Evolutionary conservation across 2,329 filamentous ascomycete species (phyloP), one percentile per base, ranked within the genome.

Genomic region (Nemania sp.): DNA sequence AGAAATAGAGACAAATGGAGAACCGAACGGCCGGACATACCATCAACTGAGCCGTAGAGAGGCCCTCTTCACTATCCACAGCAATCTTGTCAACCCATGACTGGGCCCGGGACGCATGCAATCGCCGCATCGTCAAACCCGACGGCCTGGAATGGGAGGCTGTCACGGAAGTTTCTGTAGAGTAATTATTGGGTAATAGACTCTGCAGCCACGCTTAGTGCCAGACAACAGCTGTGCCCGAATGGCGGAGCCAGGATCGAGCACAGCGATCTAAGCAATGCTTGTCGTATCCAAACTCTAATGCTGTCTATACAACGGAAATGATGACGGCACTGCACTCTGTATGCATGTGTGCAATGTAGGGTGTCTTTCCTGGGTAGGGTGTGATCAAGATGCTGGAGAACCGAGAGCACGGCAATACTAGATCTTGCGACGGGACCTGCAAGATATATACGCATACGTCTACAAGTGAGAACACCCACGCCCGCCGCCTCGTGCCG

Each of bases 21-120:
- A 39, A 14, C 8, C 5, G 24, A 17, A 11, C 31, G 47, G 50
- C 49, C 52, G 73, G 63, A 47, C 51, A 33, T 74, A 83, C 81
- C 87, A 96, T 91, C 62, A 95, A 77, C 76, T 96, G 90, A 14
- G 86, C 81, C 48, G 81, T 86, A 6, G 86, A 89, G 65, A 97
- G 80, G 40, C 90, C 90, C 1, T 86, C 83, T 72, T 96, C 91
- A 49, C 81, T 75, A 51, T 88, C 80, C 54, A 94, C 89, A 40
- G 88, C 85, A 52, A 92, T 69, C 76, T 83, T 91, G 36, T 81
- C 71, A 50, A 72, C 71, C 70, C 77, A 75, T 57, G 70, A 68
- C 60, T 73, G 72, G 46, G 76, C 64, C 57, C 70, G 73, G 30
- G 69, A 72, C 30, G 62, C 68, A 53, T 70, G 64, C 42, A 70